Evolutionary conservation across 2,329 filamentous ascomycete species (phyloP).

Genomic region (Neopestalotiopsis rosae): DNA sequence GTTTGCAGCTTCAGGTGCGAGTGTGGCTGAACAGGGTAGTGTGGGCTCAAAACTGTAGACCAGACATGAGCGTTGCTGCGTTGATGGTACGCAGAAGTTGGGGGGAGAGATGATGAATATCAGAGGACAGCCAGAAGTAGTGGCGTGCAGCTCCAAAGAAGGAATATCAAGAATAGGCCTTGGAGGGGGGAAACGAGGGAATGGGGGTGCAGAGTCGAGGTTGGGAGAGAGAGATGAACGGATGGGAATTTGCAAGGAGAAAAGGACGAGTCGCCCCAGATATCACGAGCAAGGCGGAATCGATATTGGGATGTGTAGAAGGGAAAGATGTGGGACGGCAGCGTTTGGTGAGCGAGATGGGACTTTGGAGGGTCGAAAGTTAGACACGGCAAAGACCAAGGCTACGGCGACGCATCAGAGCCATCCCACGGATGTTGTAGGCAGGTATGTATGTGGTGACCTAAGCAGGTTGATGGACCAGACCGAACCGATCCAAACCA

Average conservation of each 20-base stretch:
- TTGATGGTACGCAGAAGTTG: slow-evolving; percentile 9
- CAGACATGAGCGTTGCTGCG: slow-evolving; percentile 14
- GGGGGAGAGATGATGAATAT: not conserved
- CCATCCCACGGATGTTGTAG: slow-evolving; percentile 12
- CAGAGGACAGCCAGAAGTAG: slow-evolving; percentile 1
- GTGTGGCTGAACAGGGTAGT: slow-evolving; percentile 27
- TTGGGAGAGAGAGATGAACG: slow-evolving; percentile 17
- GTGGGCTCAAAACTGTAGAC: slow-evolving; percentile 24
- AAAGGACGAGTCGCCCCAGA: slow-evolving; percentile 4
- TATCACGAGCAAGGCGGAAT: slow-evolving; percentile 21
- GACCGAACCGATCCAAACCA: not conserved
- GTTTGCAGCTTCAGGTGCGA: slow-evolving; percentile 28
- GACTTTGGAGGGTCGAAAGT: slow-evolving; percentile 23
- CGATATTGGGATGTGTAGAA: slow-evolving; percentile 24
- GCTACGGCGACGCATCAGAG: slow-evolving; percentile 19
- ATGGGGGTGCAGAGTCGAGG: slow-evolving; percentile 10
- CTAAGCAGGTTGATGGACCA: not conserved
- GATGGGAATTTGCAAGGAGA: slow-evolving; percentile 14
- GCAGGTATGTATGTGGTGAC: not conserved
- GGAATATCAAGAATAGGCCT: slow-evolving; percentile 20
- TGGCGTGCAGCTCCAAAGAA: not conserved
- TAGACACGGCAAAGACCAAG: slow-evolving; percentile 17
- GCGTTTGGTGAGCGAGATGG: slow-evolving; percentile 21
- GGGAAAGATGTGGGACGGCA: slow-evolving; percentile 23
- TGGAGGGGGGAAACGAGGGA: slow-evolving; percentile 13